A percentile compares a stretch with the other conserved stretches of the same genome.
phyloP scores from a whole-genome alignment of 139 green algal species.

The Ettlia oleoabundans region DNA sequence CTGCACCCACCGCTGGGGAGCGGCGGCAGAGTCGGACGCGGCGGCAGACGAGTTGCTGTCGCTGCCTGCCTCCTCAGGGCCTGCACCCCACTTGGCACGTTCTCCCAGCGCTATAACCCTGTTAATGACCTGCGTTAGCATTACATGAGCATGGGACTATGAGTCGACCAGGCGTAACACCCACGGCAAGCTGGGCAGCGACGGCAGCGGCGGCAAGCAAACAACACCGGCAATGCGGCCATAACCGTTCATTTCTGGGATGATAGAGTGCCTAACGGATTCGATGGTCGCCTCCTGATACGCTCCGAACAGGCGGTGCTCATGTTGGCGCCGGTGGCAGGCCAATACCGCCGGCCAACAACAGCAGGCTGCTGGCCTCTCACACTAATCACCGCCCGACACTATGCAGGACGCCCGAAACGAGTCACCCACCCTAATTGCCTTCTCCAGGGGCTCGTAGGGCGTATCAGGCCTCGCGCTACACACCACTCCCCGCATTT shows the following conservation, averaged over 20 bases:
- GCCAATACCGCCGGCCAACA: too few relatives aligned
- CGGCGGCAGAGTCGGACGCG: background rate
- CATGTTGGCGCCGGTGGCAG: too few relatives aligned
- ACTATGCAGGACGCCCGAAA: background rate
- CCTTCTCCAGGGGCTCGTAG: background rate
- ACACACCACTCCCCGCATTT: background rate
- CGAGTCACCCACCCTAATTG: background rate
- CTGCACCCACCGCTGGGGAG: conserved; percentile 43
- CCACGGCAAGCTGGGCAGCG: too few relatives aligned
- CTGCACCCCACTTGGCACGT: conserved; percentile 7
- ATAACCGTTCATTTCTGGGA: too few relatives aligned
- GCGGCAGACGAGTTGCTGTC: too few relatives aligned
- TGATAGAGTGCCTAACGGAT: too few relatives aligned
- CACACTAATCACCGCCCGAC: background rate
- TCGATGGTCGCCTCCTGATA: too few relatives aligned
- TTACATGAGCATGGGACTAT: background rate
- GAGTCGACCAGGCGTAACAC: too few relatives aligned
- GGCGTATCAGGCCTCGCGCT: background rate
- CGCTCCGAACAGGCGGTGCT: too few relatives aligned
- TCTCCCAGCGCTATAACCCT: conserved; percentile 23
- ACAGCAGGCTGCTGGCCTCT: background rate
- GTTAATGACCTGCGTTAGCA: conserved; percentile 48
- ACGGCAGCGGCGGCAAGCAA: background rate
- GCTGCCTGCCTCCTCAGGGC: background rate
- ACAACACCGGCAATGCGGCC: too few relatives aligned